phyloP scores from a whole-genome alignment of 192 early-diverging fungal genomes.

The Rhizophagus prolifer region DNA sequence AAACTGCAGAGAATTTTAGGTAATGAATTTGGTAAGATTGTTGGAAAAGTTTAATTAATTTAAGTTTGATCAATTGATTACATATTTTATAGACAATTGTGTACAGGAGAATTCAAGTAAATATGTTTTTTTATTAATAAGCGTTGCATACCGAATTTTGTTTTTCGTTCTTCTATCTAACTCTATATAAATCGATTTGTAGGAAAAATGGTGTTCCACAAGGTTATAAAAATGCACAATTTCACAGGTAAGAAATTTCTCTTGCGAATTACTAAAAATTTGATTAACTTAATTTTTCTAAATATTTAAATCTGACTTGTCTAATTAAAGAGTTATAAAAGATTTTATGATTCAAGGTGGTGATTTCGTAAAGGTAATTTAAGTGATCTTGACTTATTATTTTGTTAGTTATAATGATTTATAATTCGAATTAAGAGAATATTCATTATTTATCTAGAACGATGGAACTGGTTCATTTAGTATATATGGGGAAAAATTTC shows the following conservation, averaged over 20 bases:
- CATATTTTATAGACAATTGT: conserved; percentile 67
- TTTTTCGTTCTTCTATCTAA: too few species aligned
- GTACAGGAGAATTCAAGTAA: conserved; percentile 85
- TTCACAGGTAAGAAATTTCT: conserved; percentile 62
- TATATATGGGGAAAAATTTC: conserved; percentile 80
- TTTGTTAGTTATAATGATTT: neutral
- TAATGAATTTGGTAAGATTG: conserved; percentile 17
- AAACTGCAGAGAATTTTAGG: conserved; percentile 82
- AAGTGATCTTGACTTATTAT: neutral
- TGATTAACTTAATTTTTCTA: neutral
- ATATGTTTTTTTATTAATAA: neutral
- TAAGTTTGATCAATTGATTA: neutral
- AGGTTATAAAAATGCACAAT: conserved; percentile 80
- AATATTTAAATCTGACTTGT: neutral
- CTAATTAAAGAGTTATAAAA: conserved; percentile 69
- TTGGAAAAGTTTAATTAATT: neutral
- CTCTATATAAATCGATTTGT: neutral
- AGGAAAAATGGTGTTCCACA: conserved; percentile 77
- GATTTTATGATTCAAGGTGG: conserved; percentile 95
- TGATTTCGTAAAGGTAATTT: conserved; percentile 77
- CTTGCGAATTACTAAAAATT: neutral
- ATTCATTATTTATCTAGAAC: conserved; percentile 42
- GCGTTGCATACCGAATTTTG: too few species aligned
- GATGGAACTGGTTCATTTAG: conserved; percentile 85
- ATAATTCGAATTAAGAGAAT: neutral